Conservation (phyloP, 2,329 filamentous ascomycete species). For the Fusarium anthophilum region DNA sequence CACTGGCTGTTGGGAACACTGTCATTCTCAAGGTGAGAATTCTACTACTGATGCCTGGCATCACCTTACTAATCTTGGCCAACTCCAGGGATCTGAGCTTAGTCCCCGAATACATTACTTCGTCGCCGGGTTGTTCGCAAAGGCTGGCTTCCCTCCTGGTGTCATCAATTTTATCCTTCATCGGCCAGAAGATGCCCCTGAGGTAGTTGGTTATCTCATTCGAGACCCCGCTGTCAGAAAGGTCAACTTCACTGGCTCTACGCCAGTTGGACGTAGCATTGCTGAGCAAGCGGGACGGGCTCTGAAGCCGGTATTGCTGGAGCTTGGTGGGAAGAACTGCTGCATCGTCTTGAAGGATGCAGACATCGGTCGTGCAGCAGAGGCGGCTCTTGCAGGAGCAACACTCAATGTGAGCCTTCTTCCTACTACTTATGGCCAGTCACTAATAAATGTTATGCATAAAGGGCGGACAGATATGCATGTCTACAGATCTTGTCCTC, state of each 20-base stretch:
- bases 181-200: not conserved
- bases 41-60: rapidly evolving
- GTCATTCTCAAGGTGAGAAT: not conserved
- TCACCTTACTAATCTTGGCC: not conserved
- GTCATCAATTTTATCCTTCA: not conserved
- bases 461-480: not conserved
- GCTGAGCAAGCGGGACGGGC: not conserved
- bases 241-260: not conserved
- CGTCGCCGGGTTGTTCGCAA: not conserved
- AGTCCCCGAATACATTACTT: not conserved
- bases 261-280: not conserved
- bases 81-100: not conserved
- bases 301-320: not conserved
- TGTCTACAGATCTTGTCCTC: not conserved
- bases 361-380: not conserved
- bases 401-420: not conserved
- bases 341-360: not conserved
- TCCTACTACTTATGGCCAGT: too few species aligned
- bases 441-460: rapidly evolving
- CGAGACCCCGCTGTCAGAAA: not conserved
- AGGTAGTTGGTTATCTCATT: not conserved
- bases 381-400: not conserved
- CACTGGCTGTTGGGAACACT: not conserved
- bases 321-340: not conserved
- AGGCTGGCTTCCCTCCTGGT: not conserved